A percentile compares a stretch with the other conserved stretches of the same genome.
Evolutionary conservation across 305 asterid species (phyloP).

Genomic region (Plantago lanceolata): DNA sequence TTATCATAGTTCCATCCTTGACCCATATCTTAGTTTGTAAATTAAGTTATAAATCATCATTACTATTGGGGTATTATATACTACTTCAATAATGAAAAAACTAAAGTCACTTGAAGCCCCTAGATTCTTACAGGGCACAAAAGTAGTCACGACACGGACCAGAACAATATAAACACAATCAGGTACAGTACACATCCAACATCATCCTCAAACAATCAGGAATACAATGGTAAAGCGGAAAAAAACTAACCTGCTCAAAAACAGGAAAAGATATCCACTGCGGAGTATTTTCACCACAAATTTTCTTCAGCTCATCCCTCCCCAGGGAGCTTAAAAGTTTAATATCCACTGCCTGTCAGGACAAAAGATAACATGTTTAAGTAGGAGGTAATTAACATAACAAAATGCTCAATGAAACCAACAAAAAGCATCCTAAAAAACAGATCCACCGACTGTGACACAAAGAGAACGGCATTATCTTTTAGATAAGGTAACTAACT

Average conservation of each 20-base stretch:
- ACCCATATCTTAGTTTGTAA: neutral
- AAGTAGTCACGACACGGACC: too few relatives aligned
- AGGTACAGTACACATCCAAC: neutral
- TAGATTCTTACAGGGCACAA: too few relatives aligned
- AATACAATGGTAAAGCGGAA: slow-evolving; percentile 3
- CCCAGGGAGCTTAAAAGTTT: slow-evolving; percentile 72
- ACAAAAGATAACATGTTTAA: slow-evolving; percentile 10
- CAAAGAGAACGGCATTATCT: too few relatives aligned
- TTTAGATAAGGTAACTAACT: too few relatives aligned
- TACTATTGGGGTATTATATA: slow-evolving; percentile 7
- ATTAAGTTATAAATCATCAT: neutral
- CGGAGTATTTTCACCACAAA: slow-evolving; percentile 86
- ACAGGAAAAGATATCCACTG: slow-evolving; percentile 97
- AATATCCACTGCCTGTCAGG: slow-evolving; percentile 74
- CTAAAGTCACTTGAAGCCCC: too few relatives aligned
- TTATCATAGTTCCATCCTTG: neutral
- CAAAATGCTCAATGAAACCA: neutral
- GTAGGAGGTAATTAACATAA: too few relatives aligned
- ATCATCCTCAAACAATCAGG: neutral
- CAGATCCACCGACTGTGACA: neutral
- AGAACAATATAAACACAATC: too few relatives aligned
- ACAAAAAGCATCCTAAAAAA: neutral
- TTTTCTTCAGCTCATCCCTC: slow-evolving; percentile 86
- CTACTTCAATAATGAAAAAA: neutral
- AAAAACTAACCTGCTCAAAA: slow-evolving; percentile 67